These are phyloP conservation scores for Globisporangium abappressorium DNA, from an alignment of 352 stramenopile species.

Conservation along the genomic window DNA sequence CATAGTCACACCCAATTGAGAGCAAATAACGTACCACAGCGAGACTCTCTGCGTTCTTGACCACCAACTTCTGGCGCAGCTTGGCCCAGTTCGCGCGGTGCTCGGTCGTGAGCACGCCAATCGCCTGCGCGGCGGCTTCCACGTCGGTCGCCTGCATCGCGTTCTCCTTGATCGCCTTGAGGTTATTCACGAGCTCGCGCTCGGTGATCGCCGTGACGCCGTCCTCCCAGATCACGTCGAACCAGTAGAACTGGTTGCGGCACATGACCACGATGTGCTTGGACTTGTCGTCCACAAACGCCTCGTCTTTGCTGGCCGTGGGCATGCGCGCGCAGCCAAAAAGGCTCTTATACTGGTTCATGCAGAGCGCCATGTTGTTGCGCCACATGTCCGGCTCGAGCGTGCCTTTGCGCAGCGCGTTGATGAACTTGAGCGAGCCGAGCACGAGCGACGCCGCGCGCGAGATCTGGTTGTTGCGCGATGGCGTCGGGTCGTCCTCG, in stretches of 20 bases:
- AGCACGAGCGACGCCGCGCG: slow-evolving; percentile 89
- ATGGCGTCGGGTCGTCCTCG: slow-evolving; percentile 87
- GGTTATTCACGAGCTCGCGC: slow-evolving; percentile 88
- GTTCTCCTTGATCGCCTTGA: slow-evolving; percentile 89
- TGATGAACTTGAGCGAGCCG: slow-evolving; percentile 91
- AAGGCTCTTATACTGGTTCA: slow-evolving; percentile 94
- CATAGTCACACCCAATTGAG: background rate
- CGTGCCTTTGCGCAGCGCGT: slow-evolving; percentile 85
- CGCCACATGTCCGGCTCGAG: slow-evolving; percentile 91
- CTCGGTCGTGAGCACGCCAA: slow-evolving; percentile 93
- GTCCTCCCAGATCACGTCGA: slow-evolving; percentile 89
- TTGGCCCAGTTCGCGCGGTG: slow-evolving; percentile 89
- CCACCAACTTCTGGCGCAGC: slow-evolving; percentile 75
- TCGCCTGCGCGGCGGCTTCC: slow-evolving; percentile 52
- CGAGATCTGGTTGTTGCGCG: slow-evolving; percentile 87
- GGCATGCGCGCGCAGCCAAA: slow-evolving; percentile 90
- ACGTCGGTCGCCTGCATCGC: slow-evolving; percentile 62
- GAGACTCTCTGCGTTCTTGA: slow-evolving; percentile 76
- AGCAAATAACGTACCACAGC: slow-evolving; percentile 44
- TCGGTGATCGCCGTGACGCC: slow-evolving; percentile 87
- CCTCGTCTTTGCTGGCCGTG: slow-evolving; percentile 59
- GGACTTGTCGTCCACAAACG: slow-evolving; percentile 77
- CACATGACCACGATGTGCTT: slow-evolving; percentile 94
- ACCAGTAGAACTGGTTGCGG: slow-evolving; percentile 95
- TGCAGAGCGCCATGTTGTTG: slow-evolving; percentile 88